Percentiles rank a stretch among this genome's conserved stretches.
phyloP scores from a whole-genome alignment of 768 basidiomycete genomes.

The Omphalotus guepiniiformis region DNA sequence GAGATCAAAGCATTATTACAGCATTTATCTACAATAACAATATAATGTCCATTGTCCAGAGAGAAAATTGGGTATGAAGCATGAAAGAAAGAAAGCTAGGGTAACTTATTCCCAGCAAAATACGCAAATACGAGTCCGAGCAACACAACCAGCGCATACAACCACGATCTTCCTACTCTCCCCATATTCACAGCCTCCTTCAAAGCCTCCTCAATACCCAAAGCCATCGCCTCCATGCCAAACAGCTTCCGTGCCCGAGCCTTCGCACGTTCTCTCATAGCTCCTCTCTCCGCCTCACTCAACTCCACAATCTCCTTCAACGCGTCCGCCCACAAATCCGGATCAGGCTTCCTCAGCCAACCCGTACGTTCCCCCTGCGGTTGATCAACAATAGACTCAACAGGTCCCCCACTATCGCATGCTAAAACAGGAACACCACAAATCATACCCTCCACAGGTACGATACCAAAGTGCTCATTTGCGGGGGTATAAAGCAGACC shows the following conservation, averaged over 20 bases:
- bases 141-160: conserved; percentile 1
- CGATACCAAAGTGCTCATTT: conserved; percentile 98
- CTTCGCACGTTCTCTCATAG: conserved; percentile 52
- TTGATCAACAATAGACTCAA: conserved; percentile 64
- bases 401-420: conserved; percentile 84
- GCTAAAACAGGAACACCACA: conserved; percentile 90
- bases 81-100: too few species aligned
- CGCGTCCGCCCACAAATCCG: conserved; percentile 67
- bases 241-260: conserved; percentile 62
- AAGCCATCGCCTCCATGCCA: conserved; percentile 72
- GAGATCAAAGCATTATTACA: too few species aligned
- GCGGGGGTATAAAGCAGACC: conserved; percentile 89
- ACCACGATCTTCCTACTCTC: conserved; percentile 16
- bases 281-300: conserved; percentile 33
- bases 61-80: too few species aligned
- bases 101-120: too few species aligned
- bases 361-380: conserved; percentile 57
- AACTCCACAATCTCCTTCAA: conserved; percentile 56
- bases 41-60: too few species aligned
- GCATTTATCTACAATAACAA: too few species aligned
- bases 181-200: conserved; percentile 56
- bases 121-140: conserved; percentile 11
- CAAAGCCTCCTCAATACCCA: conserved; percentile 52
- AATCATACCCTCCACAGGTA: conserved; percentile 91
- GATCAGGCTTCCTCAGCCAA: conserved; percentile 63